phyloP scores from a whole-genome alignment of 2,329 filamentous ascomycete genomes.

The Malbranchea zuffiana region DNA sequence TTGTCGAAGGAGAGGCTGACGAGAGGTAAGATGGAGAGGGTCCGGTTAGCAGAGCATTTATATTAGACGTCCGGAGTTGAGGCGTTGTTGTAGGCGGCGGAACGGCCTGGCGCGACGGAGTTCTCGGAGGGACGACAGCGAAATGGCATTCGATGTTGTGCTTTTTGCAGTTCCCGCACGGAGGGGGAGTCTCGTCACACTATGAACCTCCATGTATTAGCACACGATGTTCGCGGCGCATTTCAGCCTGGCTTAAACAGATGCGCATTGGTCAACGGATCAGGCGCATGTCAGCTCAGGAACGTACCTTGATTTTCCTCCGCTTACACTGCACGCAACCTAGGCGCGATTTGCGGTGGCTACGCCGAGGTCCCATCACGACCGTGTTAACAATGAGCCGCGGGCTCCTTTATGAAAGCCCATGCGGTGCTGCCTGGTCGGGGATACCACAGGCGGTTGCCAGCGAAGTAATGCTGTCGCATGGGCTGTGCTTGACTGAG shows the following conservation, averaged over 20 bases:
- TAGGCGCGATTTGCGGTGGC: conserved; percentile 26
- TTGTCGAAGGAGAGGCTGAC: conserved; percentile 5
- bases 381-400: too few species aligned
- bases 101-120: conserved; percentile 48
- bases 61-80: not conserved
- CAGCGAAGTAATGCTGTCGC: too few species aligned
- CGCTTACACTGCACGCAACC: conserved; percentile 27
- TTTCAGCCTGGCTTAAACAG: too few species aligned
- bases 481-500: too few species aligned
- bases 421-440: too few species aligned
- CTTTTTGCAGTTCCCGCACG: conserved; percentile 19
- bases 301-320: conserved; percentile 27
- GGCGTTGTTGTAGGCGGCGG: conserved; percentile 60
- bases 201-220: conserved; percentile 12
- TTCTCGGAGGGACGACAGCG: conserved; percentile 5
- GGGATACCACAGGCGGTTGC: too few species aligned
- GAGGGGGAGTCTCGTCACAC: conserved; percentile 20
- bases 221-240: too few species aligned
- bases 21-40: conserved; percentile 8
- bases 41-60: conserved; percentile 4
- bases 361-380: conserved; percentile 19
- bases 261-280: not conserved
- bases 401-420: too few species aligned
- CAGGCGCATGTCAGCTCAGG: not conserved
- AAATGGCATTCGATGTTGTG: conserved; percentile 21